A percentile compares a stretch with the other conserved stretches of the same genome.
These are phyloP conservation scores for Pseudogymnoascus pannorum DNA, from an alignment of 2,329 filamentous ascomycete species.

Conservation along the genomic window DNA sequence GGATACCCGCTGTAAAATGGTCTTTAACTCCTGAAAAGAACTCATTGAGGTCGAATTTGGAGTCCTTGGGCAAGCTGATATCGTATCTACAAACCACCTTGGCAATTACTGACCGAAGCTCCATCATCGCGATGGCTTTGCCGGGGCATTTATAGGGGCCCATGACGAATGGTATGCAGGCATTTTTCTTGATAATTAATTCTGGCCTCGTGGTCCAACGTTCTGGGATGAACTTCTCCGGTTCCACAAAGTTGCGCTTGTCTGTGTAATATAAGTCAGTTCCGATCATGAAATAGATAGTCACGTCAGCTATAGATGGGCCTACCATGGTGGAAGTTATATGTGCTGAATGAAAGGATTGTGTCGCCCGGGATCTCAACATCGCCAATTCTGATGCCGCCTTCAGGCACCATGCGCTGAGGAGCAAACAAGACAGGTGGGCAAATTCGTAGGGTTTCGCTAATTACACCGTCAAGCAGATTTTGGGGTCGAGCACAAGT, in stretches of 20 bases:
- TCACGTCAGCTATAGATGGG: not conserved
- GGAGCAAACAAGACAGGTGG: constrained; percentile 16
- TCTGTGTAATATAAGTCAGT: constrained; percentile 9
- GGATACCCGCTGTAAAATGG: constrained; percentile 13
- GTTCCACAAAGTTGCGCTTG: constrained; percentile 13
- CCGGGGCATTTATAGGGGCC: constrained; percentile 28
- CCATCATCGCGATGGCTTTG: constrained; percentile 28
- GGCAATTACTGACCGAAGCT: constrained; percentile 24
- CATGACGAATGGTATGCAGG: constrained; percentile 22
- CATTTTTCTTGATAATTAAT: constrained; percentile 20
- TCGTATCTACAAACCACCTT: constrained; percentile 19
- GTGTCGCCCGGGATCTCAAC: constrained; percentile 14
- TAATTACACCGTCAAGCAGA: constrained; percentile 17
- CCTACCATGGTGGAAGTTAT: constrained; percentile 15
- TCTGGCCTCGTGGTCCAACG: constrained; percentile 22
- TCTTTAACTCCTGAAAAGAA: constrained; percentile 14
- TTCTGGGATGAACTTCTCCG: constrained; percentile 28
- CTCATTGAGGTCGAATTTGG: constrained; percentile 2
- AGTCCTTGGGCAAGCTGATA: constrained; percentile 19
- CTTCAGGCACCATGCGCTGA: constrained; percentile 30
- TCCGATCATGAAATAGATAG: not conserved
- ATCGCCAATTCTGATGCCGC: constrained; percentile 23
- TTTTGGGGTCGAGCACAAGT: constrained; percentile 12
- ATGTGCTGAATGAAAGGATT: constrained; percentile 13
- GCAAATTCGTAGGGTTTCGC: constrained; percentile 18